Conservation (phyloP, 352 stramenopile species). For the Peronosclerospora sorghi region DNA sequence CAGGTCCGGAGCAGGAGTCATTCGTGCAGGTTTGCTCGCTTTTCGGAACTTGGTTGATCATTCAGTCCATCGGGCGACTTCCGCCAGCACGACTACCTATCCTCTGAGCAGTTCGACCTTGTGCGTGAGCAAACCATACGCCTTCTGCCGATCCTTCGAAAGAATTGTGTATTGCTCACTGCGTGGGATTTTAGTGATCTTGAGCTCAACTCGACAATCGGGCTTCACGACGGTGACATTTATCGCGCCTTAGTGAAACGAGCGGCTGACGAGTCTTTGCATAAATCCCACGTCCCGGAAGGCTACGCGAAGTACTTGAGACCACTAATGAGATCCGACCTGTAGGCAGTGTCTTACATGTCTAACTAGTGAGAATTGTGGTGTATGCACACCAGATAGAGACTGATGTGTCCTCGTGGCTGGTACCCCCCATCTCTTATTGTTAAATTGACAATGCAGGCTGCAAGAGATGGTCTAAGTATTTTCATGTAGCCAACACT, state of each 20-base stretch:
- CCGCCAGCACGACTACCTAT: conserved; percentile 44
- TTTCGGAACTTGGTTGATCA: conserved; percentile 38
- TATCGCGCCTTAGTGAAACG: conserved; percentile 36
- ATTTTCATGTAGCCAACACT: too few relatives aligned
- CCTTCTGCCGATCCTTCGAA: conserved; percentile 28
- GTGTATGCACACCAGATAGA: too few relatives aligned
- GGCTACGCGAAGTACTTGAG: conserved; percentile 34
- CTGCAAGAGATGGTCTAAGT: too few relatives aligned
- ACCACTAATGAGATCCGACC: conserved; percentile 17
- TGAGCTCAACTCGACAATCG: conserved; percentile 48
- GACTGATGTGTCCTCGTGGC: too few relatives aligned
- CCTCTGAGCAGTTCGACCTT: conserved; percentile 27
- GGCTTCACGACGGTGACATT: conserved; percentile 39
- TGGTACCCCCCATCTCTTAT: too few relatives aligned
- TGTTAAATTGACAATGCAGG: too few relatives aligned
- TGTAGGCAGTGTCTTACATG: conserved; percentile 6
- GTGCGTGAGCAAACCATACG: conserved; percentile 21
- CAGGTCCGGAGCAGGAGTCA: conserved; percentile 19
- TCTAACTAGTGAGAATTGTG: too few relatives aligned
- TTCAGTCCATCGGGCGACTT: conserved; percentile 38
- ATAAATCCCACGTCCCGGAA: conserved; percentile 28
- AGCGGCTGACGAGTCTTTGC: conserved; percentile 32
- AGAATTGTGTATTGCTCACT: conserved; percentile 37
- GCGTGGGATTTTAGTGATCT: conserved; percentile 46
- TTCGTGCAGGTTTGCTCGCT: conserved; percentile 24